Conservation (phyloP, 2,329 filamentous ascomycete species). For the Berkeleyomyces basicola region DNA sequence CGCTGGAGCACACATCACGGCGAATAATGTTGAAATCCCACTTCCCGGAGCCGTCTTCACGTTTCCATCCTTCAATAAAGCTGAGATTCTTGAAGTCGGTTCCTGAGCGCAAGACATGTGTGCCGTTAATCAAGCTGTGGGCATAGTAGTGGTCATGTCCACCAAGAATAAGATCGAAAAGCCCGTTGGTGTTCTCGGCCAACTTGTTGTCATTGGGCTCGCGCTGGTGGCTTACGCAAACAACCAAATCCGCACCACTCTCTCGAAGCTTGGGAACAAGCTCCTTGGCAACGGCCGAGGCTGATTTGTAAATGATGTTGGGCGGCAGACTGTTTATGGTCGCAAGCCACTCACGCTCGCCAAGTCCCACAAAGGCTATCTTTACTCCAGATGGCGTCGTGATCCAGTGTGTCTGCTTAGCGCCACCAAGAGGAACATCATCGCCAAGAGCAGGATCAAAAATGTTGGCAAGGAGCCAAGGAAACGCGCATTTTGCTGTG, state of each 20-base stretch:
- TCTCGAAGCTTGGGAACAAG: constrained; percentile 56
- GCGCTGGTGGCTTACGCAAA: constrained; percentile 70
- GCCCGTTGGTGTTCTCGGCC: constrained; percentile 52
- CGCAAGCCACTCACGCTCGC: constrained; percentile 75
- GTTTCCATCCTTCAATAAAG: constrained; percentile 57
- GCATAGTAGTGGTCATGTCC: constrained; percentile 84
- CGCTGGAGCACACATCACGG: constrained; percentile 53
- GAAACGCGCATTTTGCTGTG: constrained; percentile 59
- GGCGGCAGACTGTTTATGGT: constrained; percentile 79
- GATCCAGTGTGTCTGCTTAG: constrained; percentile 57
- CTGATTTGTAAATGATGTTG: constrained; percentile 65
- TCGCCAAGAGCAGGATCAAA: constrained; percentile 68
- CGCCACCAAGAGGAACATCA: constrained; percentile 57
- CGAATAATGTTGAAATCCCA: constrained; percentile 71
- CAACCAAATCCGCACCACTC: constrained; percentile 65
- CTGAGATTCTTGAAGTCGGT: constrained; percentile 87
- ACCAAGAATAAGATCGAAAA: constrained; percentile 73
- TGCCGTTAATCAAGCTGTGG: constrained; percentile 60
- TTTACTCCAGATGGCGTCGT: constrained; percentile 72
- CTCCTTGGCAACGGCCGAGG: constrained; percentile 56
- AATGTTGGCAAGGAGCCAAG: constrained; percentile 81
- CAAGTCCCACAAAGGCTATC: constrained; percentile 69
- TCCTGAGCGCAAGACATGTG: constrained; percentile 71
- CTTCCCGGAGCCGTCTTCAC: constrained; percentile 22
- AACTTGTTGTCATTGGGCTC: constrained; percentile 84